These are phyloP conservation scores for Nemania serpens DNA, from an alignment of 2,329 filamentous ascomycete species.

Conservation along the genomic window DNA sequence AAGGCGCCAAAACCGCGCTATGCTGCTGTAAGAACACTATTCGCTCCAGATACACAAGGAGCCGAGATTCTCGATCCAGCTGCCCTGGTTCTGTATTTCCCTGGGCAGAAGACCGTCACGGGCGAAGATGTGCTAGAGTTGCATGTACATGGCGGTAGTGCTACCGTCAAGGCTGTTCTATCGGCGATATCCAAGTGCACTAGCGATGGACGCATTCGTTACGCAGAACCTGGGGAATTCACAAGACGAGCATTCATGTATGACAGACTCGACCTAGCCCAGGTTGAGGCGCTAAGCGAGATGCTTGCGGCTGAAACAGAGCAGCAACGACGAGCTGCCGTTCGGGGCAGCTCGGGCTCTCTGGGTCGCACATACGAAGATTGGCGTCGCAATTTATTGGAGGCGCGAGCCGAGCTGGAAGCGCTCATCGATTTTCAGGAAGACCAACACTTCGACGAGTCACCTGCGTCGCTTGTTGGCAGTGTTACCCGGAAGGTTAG, in stretches of 20 bases:
- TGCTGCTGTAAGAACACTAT: slow-evolving; percentile 76
- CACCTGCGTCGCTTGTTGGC: slow-evolving; percentile 70
- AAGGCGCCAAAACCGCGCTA: slow-evolving; percentile 53
- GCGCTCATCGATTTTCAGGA: slow-evolving; percentile 97
- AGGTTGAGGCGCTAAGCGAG: slow-evolving; percentile 72
- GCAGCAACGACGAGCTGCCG: slow-evolving; percentile 85
- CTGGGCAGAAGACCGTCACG: slow-evolving; percentile 79
- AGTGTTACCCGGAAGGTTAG: slow-evolving; percentile 71
- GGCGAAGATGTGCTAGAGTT: slow-evolving; percentile 92
- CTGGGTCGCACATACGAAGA: slow-evolving; percentile 77
- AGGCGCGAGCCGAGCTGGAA: slow-evolving; percentile 88
- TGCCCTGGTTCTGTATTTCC: slow-evolving; percentile 83
- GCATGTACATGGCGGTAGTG: slow-evolving; percentile 90
- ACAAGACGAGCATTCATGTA: slow-evolving; percentile 91
- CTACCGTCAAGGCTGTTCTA: slow-evolving; percentile 85
- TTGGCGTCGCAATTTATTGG: slow-evolving; percentile 78
- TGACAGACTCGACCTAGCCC: slow-evolving; percentile 80
- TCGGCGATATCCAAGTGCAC: slow-evolving; percentile 68
- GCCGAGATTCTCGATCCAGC: slow-evolving; percentile 73
- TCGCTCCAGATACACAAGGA: slow-evolving; percentile 50
- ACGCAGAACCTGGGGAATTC: slow-evolving; percentile 95
- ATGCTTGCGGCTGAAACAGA: slow-evolving; percentile 77
- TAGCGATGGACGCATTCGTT: slow-evolving; percentile 61
- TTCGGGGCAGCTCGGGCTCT: slow-evolving; percentile 73
- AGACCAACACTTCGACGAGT: slow-evolving; percentile 95